Percentiles rank a stretch among this genome's conserved stretches.
Conservation (phyloP, 306 rosid genomes). For the Elaeagnus macrophylla region DNA sequence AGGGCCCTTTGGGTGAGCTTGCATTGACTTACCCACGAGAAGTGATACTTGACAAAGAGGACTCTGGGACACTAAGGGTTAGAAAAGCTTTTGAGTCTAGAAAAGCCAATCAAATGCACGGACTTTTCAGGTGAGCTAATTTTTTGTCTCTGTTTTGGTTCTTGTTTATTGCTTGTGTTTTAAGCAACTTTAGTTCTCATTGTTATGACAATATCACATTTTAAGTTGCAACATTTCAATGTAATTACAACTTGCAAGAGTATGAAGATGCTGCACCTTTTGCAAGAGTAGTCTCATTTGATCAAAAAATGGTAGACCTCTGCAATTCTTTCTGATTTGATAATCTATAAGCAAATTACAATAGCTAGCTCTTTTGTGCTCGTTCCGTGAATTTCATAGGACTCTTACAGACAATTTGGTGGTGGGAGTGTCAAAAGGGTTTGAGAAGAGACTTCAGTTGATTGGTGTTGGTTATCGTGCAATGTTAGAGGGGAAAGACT, state of each 20-base stretch:
- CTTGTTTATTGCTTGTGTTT: neutral
- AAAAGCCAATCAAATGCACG: conserved; percentile 93
- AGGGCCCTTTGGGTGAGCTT: conserved; percentile 92
- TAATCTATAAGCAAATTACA: neutral
- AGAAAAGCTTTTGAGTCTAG: conserved; percentile 66
- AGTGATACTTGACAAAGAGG: conserved; percentile 55
- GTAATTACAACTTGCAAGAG: neutral
- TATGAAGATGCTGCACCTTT: neutral
- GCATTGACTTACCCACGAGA: conserved; percentile 69
- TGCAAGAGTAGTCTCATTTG: neutral
- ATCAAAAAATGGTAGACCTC: neutral
- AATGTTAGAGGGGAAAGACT: conserved; percentile 54
- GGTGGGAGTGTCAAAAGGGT: conserved; percentile 94
- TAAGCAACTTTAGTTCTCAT: neutral
- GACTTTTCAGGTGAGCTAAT: conserved; percentile 65
- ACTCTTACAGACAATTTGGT: conserved; percentile 88
- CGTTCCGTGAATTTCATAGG: conserved; percentile 37
- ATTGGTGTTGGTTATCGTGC: conserved; percentile 98
- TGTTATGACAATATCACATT: neutral
- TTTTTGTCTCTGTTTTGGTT: neutral
- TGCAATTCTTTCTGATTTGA: neutral
- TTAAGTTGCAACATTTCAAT: neutral
- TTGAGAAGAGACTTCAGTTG: conserved; percentile 83
- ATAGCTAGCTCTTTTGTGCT: conserved; percentile 2
- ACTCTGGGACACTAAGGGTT: conserved; percentile 49